These are phyloP conservation scores for Aspergillus vadensis DNA, from an alignment of 2,329 filamentous ascomycete species.

Conservation along the genomic window DNA sequence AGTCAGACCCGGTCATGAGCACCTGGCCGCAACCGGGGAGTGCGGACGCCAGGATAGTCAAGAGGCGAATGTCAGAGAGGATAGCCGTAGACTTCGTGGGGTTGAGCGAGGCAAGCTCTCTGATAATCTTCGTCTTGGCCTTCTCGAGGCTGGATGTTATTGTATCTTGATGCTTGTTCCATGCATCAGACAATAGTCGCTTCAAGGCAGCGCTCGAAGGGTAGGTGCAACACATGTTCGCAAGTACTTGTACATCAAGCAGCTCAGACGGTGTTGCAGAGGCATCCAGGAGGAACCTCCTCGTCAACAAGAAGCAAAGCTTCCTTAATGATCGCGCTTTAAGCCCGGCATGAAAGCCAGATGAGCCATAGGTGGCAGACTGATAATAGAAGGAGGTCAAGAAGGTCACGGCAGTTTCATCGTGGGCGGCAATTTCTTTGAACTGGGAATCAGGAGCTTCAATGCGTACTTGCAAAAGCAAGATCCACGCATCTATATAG, in stretches of 20 bases:
- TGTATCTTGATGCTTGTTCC: constrained; percentile 37
- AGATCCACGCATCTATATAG: constrained; percentile 75
- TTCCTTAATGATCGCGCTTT: constrained; percentile 60
- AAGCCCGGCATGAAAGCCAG: constrained; percentile 29
- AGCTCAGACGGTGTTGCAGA: constrained; percentile 51
- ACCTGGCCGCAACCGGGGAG: constrained; percentile 54
- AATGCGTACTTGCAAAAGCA: constrained; percentile 67
- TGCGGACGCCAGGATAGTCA: constrained; percentile 44
- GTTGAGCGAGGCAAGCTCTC: constrained; percentile 27
- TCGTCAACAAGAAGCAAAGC: constrained; percentile 64
- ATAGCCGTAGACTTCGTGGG: constrained; percentile 20
- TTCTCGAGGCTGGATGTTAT: constrained; percentile 42
- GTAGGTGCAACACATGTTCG: constrained; percentile 68
- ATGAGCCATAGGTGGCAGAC: constrained; percentile 43
- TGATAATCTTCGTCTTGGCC: constrained; percentile 38
- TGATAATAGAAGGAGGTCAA: constrained; percentile 68
- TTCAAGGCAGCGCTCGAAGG: constrained; percentile 62
- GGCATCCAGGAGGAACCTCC: constrained; percentile 56
- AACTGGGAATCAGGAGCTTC: constrained; percentile 62
- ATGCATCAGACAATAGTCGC: constrained; percentile 54
- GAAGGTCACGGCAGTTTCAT: constrained; percentile 64
- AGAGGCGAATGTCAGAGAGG: constrained; percentile 33
- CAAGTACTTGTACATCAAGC: constrained; percentile 67
- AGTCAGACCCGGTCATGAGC: constrained; percentile 83
- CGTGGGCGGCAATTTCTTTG: constrained; percentile 50